Conservation (phyloP, 176 grass and related monocot genomes). For the Ampelocalamus luodianensis region DNA sequence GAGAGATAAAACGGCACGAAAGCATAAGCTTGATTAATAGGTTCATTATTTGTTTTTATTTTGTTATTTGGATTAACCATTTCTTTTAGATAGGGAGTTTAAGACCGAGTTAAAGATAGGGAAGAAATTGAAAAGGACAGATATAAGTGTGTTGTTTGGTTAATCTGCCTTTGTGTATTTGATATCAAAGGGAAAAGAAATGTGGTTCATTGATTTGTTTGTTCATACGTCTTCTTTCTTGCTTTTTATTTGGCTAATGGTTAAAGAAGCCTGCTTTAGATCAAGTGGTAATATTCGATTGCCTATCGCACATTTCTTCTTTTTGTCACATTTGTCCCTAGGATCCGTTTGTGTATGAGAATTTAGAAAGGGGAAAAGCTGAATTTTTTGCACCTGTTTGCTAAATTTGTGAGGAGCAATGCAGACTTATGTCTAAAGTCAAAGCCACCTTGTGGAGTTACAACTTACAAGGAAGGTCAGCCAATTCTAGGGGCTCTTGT, state of each 20-base stretch:
- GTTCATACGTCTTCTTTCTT: neutral
- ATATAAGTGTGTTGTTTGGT: neutral
- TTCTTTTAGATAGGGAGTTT: neutral
- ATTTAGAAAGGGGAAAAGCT: neutral
- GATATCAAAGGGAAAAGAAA: neutral
- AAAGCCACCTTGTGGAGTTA: slow-evolving; percentile 38
- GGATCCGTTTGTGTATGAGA: neutral
- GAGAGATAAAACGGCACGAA: neutral
- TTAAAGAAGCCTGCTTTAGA: neutral
- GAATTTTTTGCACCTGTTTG: neutral
- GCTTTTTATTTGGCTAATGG: neutral
- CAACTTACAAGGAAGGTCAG: neutral
- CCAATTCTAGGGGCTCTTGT: neutral
- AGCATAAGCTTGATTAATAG: neutral
- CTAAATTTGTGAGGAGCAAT: neutral
- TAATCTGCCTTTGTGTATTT: neutral
- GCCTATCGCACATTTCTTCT: neutral
- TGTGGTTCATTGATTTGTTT: neutral
- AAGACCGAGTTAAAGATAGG: neutral
- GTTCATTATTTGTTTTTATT: neutral
- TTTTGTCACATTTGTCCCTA: neutral
- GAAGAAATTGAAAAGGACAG: neutral
- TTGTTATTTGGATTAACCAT: neutral
- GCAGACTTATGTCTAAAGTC: slow-evolving; percentile 9
- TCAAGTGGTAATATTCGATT: neutral